phyloP scores from a whole-genome alignment of 805 yeast species.

The Metschnikowia continentalis region DNA sequence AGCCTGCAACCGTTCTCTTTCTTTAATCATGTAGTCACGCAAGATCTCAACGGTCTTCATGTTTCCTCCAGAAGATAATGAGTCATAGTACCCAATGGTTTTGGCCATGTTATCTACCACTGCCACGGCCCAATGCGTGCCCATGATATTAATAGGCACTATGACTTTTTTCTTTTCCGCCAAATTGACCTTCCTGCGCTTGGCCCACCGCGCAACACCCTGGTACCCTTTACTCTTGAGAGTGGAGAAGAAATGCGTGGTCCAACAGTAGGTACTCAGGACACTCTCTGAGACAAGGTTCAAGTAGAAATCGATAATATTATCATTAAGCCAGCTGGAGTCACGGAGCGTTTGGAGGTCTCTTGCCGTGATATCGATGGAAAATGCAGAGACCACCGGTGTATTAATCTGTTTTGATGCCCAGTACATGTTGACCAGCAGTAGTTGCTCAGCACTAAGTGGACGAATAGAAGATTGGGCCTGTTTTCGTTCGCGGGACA shows the following conservation, averaged over 20 bases:
- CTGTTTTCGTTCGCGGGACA: constrained; percentile 15
- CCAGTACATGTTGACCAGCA: constrained; percentile 34
- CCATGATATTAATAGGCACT: constrained; percentile 79
- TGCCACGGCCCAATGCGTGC: constrained; percentile 90
- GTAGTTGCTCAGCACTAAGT: constrained; percentile 26
- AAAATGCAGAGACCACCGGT: constrained; percentile 31
- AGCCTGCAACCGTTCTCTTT: constrained; percentile 48
- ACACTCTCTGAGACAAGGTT: constrained; percentile 44
- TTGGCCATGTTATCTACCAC: constrained; percentile 60
- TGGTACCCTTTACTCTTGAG: constrained; percentile 68
- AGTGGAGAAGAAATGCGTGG: constrained; percentile 83
- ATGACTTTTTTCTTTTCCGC: constrained; percentile 61
- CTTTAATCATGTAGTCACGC: constrained; percentile 60
- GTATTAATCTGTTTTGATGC: constrained; percentile 18
- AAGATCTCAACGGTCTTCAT: constrained; percentile 42
- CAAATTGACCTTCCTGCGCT: constrained; percentile 65
- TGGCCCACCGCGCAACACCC: constrained; percentile 84
- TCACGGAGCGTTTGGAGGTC: constrained; percentile 73
- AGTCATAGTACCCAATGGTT: constrained; percentile 71
- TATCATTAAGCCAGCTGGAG: constrained; percentile 85
- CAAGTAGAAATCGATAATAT: constrained; percentile 79
- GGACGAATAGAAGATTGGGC: constrained; percentile 9
- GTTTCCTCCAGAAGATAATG: constrained; percentile 52
- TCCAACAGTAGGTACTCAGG: constrained; percentile 60
- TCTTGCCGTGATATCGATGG: constrained; percentile 56